Conservation (phyloP, 371 early-diverging fungal genomes). For the Funneliformis caledonium region DNA sequence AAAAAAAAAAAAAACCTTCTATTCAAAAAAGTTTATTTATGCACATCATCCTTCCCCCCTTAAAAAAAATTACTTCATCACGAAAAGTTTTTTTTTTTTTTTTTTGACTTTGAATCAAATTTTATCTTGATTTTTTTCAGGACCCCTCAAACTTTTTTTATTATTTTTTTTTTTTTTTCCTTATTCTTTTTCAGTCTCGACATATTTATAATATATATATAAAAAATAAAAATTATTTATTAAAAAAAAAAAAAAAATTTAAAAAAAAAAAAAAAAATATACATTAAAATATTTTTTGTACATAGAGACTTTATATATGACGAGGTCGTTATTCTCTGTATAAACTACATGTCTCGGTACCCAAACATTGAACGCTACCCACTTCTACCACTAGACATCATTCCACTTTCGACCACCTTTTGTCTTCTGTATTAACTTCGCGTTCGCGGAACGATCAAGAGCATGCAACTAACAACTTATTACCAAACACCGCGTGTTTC, state of each 20-base stretch:
- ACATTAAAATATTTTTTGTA: not conserved
- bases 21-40: not conserved
- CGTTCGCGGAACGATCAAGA: constrained; percentile 19
- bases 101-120: not conserved
- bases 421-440: not conserved
- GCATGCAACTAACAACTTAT: not conserved
- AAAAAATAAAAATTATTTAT: too few species aligned
- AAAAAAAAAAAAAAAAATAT: too few species aligned
- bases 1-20: too few species aligned
- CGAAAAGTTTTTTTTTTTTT: not conserved
- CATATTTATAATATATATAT: not conserved
- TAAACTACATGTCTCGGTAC: constrained; percentile 19
- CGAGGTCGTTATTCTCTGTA: not conserved
- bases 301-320: not conserved
- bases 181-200: not conserved
- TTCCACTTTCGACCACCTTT: not conserved
- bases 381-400: not conserved
- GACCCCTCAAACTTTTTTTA: not conserved
- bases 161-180: not conserved
- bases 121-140: not conserved
- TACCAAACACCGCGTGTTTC: not conserved
- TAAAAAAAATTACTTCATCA: not conserved
- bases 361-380: constrained; percentile 9
- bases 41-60: not conserved
- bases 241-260: too few species aligned